Evolutionary conservation across 805 yeast genomes (phyloP).

Genomic region (Zygotorulaspora danielsina): DNA sequence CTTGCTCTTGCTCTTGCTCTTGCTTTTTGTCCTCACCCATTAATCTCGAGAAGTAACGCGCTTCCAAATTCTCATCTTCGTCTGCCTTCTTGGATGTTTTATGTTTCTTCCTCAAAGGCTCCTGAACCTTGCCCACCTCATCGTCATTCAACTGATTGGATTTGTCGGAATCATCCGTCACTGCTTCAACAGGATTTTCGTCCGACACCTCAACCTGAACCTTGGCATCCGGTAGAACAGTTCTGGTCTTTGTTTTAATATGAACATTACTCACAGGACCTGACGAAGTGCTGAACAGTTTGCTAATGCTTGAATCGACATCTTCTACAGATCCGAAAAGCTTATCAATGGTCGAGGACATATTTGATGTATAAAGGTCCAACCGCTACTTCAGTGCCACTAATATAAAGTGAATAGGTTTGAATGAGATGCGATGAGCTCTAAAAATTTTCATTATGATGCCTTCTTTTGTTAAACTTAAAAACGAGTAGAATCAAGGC

Average conservation of each 20-base stretch:
- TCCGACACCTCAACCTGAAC: conserved; percentile 8
- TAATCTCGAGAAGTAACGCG: conserved; percentile 49
- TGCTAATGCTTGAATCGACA: conserved; percentile 33
- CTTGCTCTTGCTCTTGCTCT: conserved; percentile 22
- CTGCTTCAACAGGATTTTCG: conserved; percentile 14
- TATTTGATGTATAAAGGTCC: conserved; percentile 4
- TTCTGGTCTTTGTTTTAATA: conserved; percentile 21
- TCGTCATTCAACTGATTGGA: conserved; percentile 23
- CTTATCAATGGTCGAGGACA: conserved; percentile 30
- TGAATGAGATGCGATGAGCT: conserved; percentile 14
- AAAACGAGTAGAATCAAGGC: conserved; percentile 1
- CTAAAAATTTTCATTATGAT: conserved; percentile 7
- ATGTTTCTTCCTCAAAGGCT: conserved; percentile 26
- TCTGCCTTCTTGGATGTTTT: conserved; percentile 16
- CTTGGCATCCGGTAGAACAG: conserved; percentile 17
- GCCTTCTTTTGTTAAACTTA: too few species aligned
- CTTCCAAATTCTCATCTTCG: conserved; percentile 48
- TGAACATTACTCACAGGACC: conserved; percentile 44
- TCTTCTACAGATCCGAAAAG: conserved; percentile 35
- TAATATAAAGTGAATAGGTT: too few species aligned
- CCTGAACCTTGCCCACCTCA: conserved; percentile 21
- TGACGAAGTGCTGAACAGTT: conserved; percentile 39
- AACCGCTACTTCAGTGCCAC: too few species aligned
- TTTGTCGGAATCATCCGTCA: conserved; percentile 13
- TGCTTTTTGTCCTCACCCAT: conserved; percentile 30